Evolutionary conservation across 2,329 filamentous ascomycete genomes (phyloP).

Genomic region (Pseudopithomyces chartarum): DNA sequence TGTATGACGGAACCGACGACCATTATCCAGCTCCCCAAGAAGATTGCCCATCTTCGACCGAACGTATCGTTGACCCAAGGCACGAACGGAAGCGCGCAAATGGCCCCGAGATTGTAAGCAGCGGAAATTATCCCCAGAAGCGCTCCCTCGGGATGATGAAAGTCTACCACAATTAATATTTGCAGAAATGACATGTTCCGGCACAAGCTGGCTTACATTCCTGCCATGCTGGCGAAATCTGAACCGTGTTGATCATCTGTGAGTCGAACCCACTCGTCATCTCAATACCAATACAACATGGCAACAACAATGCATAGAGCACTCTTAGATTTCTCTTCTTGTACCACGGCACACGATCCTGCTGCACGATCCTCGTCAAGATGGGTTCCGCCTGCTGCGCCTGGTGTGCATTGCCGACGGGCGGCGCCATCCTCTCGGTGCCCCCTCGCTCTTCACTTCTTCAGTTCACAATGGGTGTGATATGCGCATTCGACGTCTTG

Average conservation of each 20-base stretch:
- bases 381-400: slow-evolving; percentile 42
- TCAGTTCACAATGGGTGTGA: background rate
- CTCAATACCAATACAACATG: slow-evolving; percentile 40
- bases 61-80: slow-evolving; percentile 48
- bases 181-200: background rate
- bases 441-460: slow-evolving; percentile 7
- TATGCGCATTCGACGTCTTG: background rate
- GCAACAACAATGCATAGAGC: slow-evolving; percentile 42
- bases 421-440: slow-evolving; percentile 8
- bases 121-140: slow-evolving; percentile 51
- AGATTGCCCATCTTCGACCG: slow-evolving; percentile 49
- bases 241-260: slow-evolving; percentile 40
- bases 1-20: slow-evolving; percentile 45
- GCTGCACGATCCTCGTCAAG: slow-evolving; percentile 47
- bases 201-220: slow-evolving; percentile 20
- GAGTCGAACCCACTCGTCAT: slow-evolving; percentile 42
- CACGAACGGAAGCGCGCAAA: slow-evolving; percentile 42
- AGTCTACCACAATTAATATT: slow-evolving; percentile 20
- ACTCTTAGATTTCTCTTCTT: slow-evolving; percentile 42
- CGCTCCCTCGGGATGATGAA: slow-evolving; percentile 40
- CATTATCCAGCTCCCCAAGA: slow-evolving; percentile 51
- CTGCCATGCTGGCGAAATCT: slow-evolving; percentile 34
- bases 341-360: slow-evolving; percentile 49
- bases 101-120: slow-evolving; percentile 49
- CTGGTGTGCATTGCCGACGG: slow-evolving; percentile 8